Base-by-base conservation (phyloP, 164 flowering plant genomes). In the Macadamia tetraphylla region DNA sequence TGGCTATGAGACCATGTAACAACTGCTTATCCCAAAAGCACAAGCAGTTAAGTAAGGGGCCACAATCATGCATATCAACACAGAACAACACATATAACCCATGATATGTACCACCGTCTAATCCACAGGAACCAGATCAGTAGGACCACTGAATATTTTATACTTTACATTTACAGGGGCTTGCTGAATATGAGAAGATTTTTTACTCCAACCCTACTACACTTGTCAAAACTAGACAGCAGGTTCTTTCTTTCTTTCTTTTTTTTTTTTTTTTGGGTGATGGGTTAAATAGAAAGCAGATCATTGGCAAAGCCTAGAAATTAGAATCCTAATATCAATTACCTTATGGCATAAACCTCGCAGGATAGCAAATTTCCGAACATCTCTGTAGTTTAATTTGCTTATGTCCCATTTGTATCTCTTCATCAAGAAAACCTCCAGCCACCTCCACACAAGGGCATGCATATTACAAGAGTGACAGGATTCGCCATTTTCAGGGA, bases 261-360 rank as follows among this genome's bases (percentile, higher is more conserved):
- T 35, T 35, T 35, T 32, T 43, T 15, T 29, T 35, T 35, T 35
- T 35, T 35, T 35, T 2, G 40, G 5, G 3, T 35, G 40, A 35
- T 35, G 40, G 40, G 40, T 2, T 5, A 35, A 35, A 5, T 35
- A 35, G 40, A 35, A 35, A 35, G 40, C 40, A 35, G 40, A 11
- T 8, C 51, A 46, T 46, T 11, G 13, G n/a, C 31, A 43, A 46
- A 65, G 31, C 4, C 30, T 62, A 18, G 51, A 31, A 60, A 46
- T 58, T 31, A n/a, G 35, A 29, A 61, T 13, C 15, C 18, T 29
- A 56, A 18, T 48, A 32, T 49, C 2, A 31, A 29, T 68, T 83
- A 91, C 99, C 97, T 94, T 94, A 55, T 94, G 97, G 76, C 97
- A 92, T 67, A 94, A 77, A 53, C 99, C 99, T 58, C 97, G 88